Percentiles rank a stretch among this genome's conserved stretches.
These are phyloP conservation scores for Fusarium austroafricanum DNA, from an alignment of 2,329 filamentous ascomycete species.

Conservation along the genomic window DNA sequence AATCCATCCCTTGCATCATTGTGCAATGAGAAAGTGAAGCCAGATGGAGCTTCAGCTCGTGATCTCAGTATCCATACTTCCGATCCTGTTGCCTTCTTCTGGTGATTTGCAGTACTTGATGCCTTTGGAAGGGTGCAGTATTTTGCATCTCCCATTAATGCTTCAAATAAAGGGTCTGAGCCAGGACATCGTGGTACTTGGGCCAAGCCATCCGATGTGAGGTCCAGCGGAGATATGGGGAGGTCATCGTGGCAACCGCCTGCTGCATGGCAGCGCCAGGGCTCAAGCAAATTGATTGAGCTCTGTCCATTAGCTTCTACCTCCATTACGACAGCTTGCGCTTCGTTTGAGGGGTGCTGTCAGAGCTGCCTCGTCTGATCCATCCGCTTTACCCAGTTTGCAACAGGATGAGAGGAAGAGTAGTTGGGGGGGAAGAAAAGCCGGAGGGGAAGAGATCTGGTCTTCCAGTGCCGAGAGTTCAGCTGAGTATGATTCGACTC, in stretches of 20 bases:
- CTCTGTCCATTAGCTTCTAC: conserved; percentile 42
- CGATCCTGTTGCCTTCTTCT: background rate
- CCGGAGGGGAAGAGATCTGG: background rate
- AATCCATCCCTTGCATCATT: conserved; percentile 1
- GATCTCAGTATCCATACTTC: conserved; percentile 2
- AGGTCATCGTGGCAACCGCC: conserved; percentile 42
- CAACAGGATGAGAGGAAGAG: background rate
- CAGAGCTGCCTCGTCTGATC: conserved; percentile 36
- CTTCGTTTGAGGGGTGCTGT: conserved; percentile 38
- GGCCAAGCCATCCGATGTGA: conserved; percentile 29
- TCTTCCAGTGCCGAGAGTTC: background rate
- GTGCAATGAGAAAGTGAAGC: conserved; percentile 33
- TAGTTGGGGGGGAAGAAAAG: background rate
- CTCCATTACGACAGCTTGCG: conserved; percentile 44
- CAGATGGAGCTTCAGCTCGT: background rate
- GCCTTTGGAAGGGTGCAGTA: conserved; percentile 4
- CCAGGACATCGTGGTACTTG: conserved; percentile 41
- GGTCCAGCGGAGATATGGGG: conserved; percentile 32
- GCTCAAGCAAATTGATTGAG: conserved; percentile 42
- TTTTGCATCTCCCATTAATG: conserved; percentile 28
- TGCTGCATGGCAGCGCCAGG: conserved; percentile 36
- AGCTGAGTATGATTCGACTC: conserved; percentile 14
- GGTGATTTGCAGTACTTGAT: background rate
- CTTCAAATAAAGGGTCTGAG: conserved; percentile 39
- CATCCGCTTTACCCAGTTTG: conserved; percentile 36